phyloP scores from a whole-genome alignment of 2,329 filamentous ascomycete species.

The Colletotrichum tofieldiae region DNA sequence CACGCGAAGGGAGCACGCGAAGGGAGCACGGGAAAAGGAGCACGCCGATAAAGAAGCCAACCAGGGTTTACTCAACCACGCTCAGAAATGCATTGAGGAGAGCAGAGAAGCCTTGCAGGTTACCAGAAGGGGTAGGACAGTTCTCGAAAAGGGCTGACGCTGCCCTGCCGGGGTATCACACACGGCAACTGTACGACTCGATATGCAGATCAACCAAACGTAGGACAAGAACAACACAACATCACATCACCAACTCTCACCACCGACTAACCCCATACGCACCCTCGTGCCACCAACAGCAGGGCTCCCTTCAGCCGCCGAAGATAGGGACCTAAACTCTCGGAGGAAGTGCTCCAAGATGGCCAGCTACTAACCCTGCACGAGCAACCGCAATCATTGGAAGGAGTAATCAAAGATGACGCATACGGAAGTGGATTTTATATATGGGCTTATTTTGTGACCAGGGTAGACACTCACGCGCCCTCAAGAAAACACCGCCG shows the following conservation, averaged over 20 bases:
- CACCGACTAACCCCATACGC: not conserved
- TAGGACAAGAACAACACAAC: not conserved
- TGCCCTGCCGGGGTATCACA: slow-evolving; percentile 41
- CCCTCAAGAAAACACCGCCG: too few relatives aligned
- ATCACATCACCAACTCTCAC: not conserved
- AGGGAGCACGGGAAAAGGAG: too few relatives aligned
- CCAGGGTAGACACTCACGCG: not conserved
- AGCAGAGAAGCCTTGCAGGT: too few relatives aligned
- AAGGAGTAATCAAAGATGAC: not conserved
- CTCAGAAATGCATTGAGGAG: too few relatives aligned
- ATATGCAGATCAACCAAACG: not conserved
- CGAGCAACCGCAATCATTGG: not conserved
- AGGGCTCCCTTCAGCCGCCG: not conserved
- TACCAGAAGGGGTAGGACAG: not conserved
- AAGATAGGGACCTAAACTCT: not conserved
- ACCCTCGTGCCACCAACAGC: not conserved
- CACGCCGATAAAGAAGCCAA: too few relatives aligned
- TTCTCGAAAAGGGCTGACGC: not conserved
- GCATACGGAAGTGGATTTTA: not conserved
- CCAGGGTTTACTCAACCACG: too few relatives aligned
- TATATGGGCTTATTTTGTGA: not conserved
- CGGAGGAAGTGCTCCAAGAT: not conserved
- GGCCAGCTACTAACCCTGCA: not conserved
- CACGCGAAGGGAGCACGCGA: too few relatives aligned
- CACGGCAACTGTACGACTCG: slow-evolving; percentile 33